phyloP scores from a whole-genome alignment of 2,329 filamentous ascomycete genomes.

The Talaromyces sp. region DNA sequence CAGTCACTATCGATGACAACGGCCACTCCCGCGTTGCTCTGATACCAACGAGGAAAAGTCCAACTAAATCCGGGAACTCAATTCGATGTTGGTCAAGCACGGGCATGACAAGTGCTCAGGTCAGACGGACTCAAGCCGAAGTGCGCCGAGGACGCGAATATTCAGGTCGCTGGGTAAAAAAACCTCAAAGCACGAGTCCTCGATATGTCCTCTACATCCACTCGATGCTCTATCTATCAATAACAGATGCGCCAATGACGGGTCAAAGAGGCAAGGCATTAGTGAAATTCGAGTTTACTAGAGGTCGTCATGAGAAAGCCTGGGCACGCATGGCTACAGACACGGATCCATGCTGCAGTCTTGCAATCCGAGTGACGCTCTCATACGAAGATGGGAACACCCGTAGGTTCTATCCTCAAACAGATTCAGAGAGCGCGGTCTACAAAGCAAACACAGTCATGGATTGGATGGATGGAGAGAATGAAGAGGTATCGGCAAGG shows the following conservation, averaged over 20 bases:
- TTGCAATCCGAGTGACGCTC: constrained; percentile 4
- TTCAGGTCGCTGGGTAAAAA: neutral
- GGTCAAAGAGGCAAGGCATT: neutral
- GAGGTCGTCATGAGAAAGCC: neutral
- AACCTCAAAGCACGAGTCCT: neutral
- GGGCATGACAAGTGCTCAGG: neutral
- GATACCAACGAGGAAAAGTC: too few species aligned
- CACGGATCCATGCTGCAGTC: constrained; percentile 1
- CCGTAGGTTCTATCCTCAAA: neutral
- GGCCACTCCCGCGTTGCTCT: neutral
- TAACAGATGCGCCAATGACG: neutral
- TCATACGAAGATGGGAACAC: neutral
- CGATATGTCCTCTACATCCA: neutral
- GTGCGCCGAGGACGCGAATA: neutral
- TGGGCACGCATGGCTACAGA: neutral
- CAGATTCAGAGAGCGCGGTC: neutral
- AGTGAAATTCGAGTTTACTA: neutral
- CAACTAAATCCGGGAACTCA: neutral
- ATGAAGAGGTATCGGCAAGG: neutral
- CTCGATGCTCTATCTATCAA: neutral
- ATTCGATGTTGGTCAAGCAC: neutral
- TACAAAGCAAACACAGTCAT: neutral
- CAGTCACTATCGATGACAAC: neutral
- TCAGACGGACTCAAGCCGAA: neutral
- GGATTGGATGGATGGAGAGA: constrained; percentile 6